Base-by-base conservation (phyloP, 1,284 basidiomycete genomes). In the Cryptococcus sp. region DNA sequence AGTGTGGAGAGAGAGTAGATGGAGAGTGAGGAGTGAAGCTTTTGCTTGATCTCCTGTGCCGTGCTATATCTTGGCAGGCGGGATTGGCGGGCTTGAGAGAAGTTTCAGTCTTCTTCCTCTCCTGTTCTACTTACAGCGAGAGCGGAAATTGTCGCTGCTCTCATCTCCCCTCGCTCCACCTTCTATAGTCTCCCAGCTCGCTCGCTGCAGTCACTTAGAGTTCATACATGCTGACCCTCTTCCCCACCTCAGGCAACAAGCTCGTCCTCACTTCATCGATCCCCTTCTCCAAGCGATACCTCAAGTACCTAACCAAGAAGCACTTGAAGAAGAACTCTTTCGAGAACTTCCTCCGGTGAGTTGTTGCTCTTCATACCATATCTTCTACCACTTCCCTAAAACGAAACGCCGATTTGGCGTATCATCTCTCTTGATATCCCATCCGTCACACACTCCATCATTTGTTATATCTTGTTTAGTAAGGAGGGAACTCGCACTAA, bases 301-400 rank as follows among this genome's bases (percentile, higher is more conserved):
- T 76, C 60, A 76, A 76, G 81, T 95, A 94, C 81, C 84, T 94
- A 65, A 94, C 92, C 58, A 94, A 94, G 84, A 94, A 94, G 83
- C 93, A 91, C 84, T 84, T 95, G 80, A 93, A 93, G 76, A 78
- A 78, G 75, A 77, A 78, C 74, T 74, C 68, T 39, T 70, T 75
- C 62, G 67, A 77, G 68, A 74, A 76, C 70, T 77, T 77, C 73
- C 69, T 78, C 54, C 74, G 72, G 73, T 74, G 19, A 60, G 73
- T 66, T 5, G 13, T 13, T 15, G 8, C 4, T 50, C 20, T 22
- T 10, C 13, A 10, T 44, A n/a, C 13, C 41, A 19, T n/a, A 22
- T 44, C 41, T 22, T 16, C 7, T n/a, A 15, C 13, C 41, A 7
- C n/a, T 13, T 29, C 25, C 11, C 16, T 17, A 1, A 11, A 10